Conservation (phyloP, 2,329 filamentous ascomycete genomes). For the Chaetomiaceae sp. region DNA sequence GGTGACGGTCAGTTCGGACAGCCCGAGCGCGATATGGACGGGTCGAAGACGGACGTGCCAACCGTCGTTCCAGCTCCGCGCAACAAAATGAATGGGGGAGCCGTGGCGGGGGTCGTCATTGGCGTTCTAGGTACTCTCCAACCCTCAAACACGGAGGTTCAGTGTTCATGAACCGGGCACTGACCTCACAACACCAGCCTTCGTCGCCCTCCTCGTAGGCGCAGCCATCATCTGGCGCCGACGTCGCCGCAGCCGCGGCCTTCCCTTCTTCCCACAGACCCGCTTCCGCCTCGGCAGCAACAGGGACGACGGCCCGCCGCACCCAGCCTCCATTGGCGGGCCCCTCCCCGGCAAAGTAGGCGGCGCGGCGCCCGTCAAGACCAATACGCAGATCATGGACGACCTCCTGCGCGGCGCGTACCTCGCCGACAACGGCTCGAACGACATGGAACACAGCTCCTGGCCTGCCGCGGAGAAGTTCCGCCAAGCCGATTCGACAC, state of each 20-base stretch:
- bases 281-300: slow-evolving; percentile 4
- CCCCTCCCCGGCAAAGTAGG: slow-evolving; percentile 4
- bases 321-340: not conserved
- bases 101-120: slow-evolving; percentile 16
- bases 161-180: no score
- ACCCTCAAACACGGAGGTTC: no score
- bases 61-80: not conserved
- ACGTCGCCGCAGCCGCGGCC: slow-evolving; percentile 12
- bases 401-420: slow-evolving; percentile 21
- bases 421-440: slow-evolving; percentile 9
- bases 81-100: slow-evolving; percentile 7
- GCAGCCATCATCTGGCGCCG: slow-evolving; percentile 16
- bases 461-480: not conserved
- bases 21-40: not conserved
- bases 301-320: not conserved
- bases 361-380: slow-evolving; percentile 12
- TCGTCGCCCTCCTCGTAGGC: slow-evolving; percentile 12
- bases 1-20: no score
- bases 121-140: slow-evolving; percentile 17
- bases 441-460: slow-evolving; percentile 13
- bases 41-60: not conserved
- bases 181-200: slow-evolving; percentile 19
- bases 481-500: no score
- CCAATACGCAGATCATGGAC: slow-evolving; percentile 23
- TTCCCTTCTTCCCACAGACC: slow-evolving; percentile 9